phyloP scores from a whole-genome alignment of 176 grass and related monocot species.

The Avena insularis region DNA sequence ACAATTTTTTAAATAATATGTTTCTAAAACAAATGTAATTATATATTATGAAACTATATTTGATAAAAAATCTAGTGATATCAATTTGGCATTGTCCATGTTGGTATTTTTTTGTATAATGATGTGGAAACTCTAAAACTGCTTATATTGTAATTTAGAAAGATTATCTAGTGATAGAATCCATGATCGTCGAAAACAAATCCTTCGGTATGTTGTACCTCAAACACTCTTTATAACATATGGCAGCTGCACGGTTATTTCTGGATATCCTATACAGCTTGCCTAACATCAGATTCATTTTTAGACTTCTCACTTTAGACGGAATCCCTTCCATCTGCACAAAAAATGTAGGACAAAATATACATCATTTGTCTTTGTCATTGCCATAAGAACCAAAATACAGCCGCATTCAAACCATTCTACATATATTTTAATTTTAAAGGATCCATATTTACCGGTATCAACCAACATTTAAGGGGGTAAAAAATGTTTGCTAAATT shows the following conservation, averaged over 20 bases:
- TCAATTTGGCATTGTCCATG: neutral
- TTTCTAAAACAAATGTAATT: neutral
- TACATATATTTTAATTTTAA: slow-evolving; percentile 22
- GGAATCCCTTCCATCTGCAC: slow-evolving; percentile 96
- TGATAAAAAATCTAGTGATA: neutral
- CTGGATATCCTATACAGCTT: slow-evolving; percentile 87
- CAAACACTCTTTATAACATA: slow-evolving; percentile 98
- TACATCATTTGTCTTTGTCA: neutral
- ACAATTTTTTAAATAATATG: neutral
- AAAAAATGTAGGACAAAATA: slow-evolving; percentile 30
- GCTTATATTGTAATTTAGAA: neutral
- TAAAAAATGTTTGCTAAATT: slow-evolving; percentile 11
- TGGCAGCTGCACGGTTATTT: slow-evolving; percentile 71
- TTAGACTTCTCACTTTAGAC: slow-evolving; percentile 78
- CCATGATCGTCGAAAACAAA: neutral
- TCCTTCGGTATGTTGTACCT: slow-evolving; percentile 58
- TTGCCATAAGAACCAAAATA: slow-evolving; percentile 9
- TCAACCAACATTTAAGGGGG: neutral
- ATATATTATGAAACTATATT: neutral
- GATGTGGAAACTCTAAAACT: slow-evolving; percentile 2
- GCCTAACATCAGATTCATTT: slow-evolving; percentile 94
- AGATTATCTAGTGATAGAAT: neutral
- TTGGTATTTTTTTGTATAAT: neutral
- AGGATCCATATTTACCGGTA: neutral
- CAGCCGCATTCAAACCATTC: neutral